Conservation (phyloP, 805 yeast genomes). For the Scheffersomyces ergatensis region DNA sequence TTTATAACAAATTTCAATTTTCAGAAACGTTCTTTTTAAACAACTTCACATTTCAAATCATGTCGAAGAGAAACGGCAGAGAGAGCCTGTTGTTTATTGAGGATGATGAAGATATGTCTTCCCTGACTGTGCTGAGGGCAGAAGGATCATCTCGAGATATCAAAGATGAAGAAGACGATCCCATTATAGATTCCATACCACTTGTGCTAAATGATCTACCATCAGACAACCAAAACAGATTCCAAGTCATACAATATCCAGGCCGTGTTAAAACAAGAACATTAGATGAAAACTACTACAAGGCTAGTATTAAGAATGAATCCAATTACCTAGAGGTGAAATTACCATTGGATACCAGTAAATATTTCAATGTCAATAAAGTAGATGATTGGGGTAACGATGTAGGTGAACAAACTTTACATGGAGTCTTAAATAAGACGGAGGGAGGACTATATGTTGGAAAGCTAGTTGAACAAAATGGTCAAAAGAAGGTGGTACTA, state of each 20-base stretch:
- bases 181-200: constrained; percentile 39
- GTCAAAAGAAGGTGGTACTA: constrained; percentile 48
- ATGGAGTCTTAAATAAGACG: constrained; percentile 63
- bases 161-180: constrained; percentile 27
- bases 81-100: constrained; percentile 16
- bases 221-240: constrained; percentile 17
- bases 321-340: constrained; percentile 71
- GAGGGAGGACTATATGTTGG: constrained; percentile 46
- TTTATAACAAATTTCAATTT: too few relatives aligned
- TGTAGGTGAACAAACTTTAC: constrained; percentile 58
- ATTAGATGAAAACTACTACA: constrained; percentile 29
- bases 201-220: constrained; percentile 26
- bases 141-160: constrained; percentile 4
- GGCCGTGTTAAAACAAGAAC: constrained; percentile 49
- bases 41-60: too few relatives aligned
- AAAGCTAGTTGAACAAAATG: constrained; percentile 13
- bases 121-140: not conserved
- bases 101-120: constrained; percentile 19
- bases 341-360: constrained; percentile 66
- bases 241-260: constrained; percentile 47
- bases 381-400: constrained; percentile 62
- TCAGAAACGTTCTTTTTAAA: too few relatives aligned
- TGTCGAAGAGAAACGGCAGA: not conserved
- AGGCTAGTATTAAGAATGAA: constrained; percentile 56
- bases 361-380: constrained; percentile 65